Evolutionary conservation across 257 asterid species (phyloP), one percentile per base, ranked within the genome.

Genomic region (Solanum lycopersicoides): DNA sequence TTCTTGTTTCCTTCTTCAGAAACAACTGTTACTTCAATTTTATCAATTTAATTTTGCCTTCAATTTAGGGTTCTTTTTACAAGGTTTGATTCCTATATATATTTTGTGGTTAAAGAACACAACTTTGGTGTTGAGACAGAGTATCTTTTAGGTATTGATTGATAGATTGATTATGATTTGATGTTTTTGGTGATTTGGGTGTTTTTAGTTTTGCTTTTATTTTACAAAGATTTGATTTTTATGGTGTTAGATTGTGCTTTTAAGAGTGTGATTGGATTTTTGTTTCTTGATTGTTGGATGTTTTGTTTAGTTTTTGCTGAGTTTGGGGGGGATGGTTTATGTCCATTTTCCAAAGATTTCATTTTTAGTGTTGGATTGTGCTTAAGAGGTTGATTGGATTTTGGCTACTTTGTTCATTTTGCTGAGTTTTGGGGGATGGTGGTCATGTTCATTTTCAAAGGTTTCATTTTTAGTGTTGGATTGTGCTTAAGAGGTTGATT

Each of bases 21-120:
- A 77, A 74, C 89, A 86, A 35, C 88, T 84, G 92, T 91, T 92
- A 89, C 88, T 87, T 86, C 91, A 89, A 83, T 91, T 89, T 68
- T 32, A 47, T 79, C 86, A 89, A 87, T 89, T 93, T 86, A 91
- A 77, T 89, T 76, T 53, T 63, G 89, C 80, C 91, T 10, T 65
- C 88, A 60, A 87, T 71, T 89, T 83, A 86, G 90, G 90, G 90
- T 88, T 86, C 69, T 72, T 72, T 74, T 14, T 9, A 47, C 35
- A 4, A 47, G 30, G 86, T 83, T 32, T 68, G 69, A 66, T 25
- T 44, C 60, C n/a, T 32, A 6, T 77, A 74, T 72, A 47, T 65
- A 18, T 44, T 42, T 6, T 44, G 14, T 50, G 42, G 79, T 30
- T 63, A 63, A 63, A n/a, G 10, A 63, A n/a, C 71, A 63, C 71